Evolutionary conservation across 331 rosid species (phyloP).

Genomic region (Phaseolus coccineus): DNA sequence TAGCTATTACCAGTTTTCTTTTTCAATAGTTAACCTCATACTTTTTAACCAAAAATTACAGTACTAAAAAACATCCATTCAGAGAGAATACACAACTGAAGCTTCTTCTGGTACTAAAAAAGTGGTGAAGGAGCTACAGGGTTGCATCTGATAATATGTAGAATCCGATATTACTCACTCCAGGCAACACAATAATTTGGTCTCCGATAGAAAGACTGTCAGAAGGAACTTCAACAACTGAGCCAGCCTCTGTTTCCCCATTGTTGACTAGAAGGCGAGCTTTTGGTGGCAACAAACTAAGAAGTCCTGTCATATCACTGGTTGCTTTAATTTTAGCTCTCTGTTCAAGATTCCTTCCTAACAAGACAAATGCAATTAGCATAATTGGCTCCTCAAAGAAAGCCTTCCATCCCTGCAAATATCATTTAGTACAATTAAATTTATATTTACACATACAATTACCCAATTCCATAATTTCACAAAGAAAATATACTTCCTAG

Average conservation of each 20-base stretch:
- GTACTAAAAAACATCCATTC: not conserved
- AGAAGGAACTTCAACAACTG: constrained; percentile 90
- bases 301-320: constrained; percentile 98
- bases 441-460: constrained; percentile 16
- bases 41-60: constrained; percentile 16
- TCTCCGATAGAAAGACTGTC: constrained; percentile 89
- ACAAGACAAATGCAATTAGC: constrained; percentile 95
- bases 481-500: constrained; percentile 24
- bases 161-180: constrained; percentile 65
- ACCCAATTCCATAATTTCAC: constrained; percentile 41
- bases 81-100: constrained; percentile 12
- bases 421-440: constrained; percentile 40
- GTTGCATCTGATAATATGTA: constrained; percentile 21
- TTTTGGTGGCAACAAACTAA: constrained; percentile 87
- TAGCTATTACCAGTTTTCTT: constrained; percentile 7
- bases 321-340: constrained; percentile 98
- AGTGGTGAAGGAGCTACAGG: constrained; percentile 37
- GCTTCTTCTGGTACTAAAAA: constrained; percentile 1
- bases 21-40: constrained; percentile 14
- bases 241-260: constrained; percentile 56
- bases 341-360: constrained; percentile 97
- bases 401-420: constrained; percentile 95
- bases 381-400: constrained; percentile 99
- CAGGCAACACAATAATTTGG: constrained; percentile 84
- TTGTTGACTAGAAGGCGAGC: constrained; percentile 85